phyloP scores from a whole-genome alignment of 148 eudicot genomes.

The Nyssa sinensis region DNA sequence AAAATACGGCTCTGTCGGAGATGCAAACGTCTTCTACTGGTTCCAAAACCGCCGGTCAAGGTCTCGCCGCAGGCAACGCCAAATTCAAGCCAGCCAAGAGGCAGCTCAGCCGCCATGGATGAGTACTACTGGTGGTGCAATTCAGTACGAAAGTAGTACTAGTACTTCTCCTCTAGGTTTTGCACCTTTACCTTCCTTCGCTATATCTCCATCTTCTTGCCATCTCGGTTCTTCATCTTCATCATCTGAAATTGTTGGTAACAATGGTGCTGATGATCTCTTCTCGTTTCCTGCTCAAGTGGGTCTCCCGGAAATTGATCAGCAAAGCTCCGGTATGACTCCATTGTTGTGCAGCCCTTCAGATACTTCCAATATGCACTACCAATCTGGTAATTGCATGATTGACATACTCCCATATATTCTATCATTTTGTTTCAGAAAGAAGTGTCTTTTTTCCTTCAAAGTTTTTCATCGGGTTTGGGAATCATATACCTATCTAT shows the following conservation, averaged over 20 bases:
- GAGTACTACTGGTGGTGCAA: constrained; percentile 18
- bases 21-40: constrained; percentile 94
- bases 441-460: too few species aligned
- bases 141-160: constrained; percentile 9
- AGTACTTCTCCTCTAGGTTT: constrained; percentile 2
- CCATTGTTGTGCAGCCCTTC: constrained; percentile 12
- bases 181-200: background rate
- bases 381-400: constrained; percentile 22
- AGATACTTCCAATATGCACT: constrained; percentile 18
- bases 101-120: background rate
- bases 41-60: constrained; percentile 89
- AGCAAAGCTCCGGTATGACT: constrained; percentile 18
- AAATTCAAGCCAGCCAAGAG: constrained; percentile 51
- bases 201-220: constrained; percentile 2
- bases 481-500: background rate
- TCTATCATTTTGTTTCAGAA: background rate
- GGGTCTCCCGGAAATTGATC: constrained; percentile 17
- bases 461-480: too few species aligned
- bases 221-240: constrained; percentile 20
- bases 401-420: background rate
- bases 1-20: constrained; percentile 81
- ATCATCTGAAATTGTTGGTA: background rate
- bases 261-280: constrained; percentile 18
- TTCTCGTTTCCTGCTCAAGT: constrained; percentile 24
- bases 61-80: constrained; percentile 75